Evolutionary conservation across 2,329 filamentous ascomycete genomes (phyloP).

Genomic region (Aspergillus transmontanensis): DNA sequence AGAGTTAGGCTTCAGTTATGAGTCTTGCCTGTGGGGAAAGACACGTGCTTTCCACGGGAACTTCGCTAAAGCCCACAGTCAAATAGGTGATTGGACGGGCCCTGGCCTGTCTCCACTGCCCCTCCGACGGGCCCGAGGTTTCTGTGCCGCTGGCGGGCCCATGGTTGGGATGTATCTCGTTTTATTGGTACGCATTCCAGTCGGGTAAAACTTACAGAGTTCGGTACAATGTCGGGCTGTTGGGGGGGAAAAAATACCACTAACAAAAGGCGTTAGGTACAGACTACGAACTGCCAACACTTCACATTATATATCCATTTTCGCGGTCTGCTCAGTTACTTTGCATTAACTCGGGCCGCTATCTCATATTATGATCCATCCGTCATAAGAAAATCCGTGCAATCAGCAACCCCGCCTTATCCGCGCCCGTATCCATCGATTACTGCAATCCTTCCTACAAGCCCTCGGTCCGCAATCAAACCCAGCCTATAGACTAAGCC

Average conservation of each 20-base stretch:
- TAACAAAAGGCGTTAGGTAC: neutral
- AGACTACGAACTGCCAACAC: neutral
- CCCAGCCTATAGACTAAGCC: neutral
- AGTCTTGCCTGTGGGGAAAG: neutral
- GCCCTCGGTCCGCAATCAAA: neutral
- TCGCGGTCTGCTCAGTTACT: neutral
- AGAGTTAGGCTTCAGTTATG: constrained; percentile 1
- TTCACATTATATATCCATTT: neutral
- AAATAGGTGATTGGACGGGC: neutral
- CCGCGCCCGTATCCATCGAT: neutral
- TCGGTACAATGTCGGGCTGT: neutral
- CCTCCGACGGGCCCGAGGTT: constrained; percentile 1
- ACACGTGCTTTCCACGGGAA: constrained; percentile 1
- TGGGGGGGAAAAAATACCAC: neutral
- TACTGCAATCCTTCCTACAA: neutral
- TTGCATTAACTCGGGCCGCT: neutral
- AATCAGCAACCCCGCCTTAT: neutral
- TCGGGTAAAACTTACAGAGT: neutral
- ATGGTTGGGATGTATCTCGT: neutral
- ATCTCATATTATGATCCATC: neutral
- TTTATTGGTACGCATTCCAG: neutral
- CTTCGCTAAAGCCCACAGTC: neutral
- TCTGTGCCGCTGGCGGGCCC: neutral
- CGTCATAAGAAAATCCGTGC: neutral
- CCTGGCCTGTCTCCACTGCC: neutral